Evolutionary conservation across 805 yeast genomes (phyloP).

Genomic region (Helenozyma rhizophorensis): DNA sequence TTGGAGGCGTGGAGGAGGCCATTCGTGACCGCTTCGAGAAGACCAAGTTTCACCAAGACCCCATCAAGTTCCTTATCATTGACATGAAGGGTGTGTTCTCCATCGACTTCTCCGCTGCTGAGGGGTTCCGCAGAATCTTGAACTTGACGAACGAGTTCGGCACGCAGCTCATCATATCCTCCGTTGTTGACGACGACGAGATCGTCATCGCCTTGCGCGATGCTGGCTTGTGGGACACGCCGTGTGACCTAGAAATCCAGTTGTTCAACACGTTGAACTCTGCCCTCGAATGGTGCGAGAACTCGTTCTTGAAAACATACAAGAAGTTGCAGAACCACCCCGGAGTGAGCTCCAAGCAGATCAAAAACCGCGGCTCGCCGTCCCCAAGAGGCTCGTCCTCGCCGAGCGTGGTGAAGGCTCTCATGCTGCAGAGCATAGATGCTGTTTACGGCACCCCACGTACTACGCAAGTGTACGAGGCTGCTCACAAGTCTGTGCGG

Average conservation of each 20-base stretch:
- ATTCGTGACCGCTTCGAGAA: slow-evolving; percentile 64
- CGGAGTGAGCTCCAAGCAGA: slow-evolving; percentile 6
- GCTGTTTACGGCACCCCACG: slow-evolving; percentile 46
- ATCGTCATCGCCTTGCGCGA: slow-evolving; percentile 72
- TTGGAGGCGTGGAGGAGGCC: slow-evolving; percentile 80
- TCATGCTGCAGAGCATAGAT: slow-evolving; percentile 21
- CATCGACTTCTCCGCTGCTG: slow-evolving; percentile 93
- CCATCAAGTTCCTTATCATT: slow-evolving; percentile 74
- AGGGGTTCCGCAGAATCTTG: slow-evolving; percentile 84
- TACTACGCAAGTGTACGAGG: slow-evolving; percentile 47
- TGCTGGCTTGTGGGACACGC: slow-evolving; percentile 66
- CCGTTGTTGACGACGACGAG: slow-evolving; percentile 63
- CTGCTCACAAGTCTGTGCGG: slow-evolving; percentile 43
- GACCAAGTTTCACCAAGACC: slow-evolving; percentile 44
- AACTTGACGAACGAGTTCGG: slow-evolving; percentile 66
- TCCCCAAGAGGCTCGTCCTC: slow-evolving; percentile 2
- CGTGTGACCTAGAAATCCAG: slow-evolving; percentile 42
- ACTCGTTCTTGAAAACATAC: slow-evolving; percentile 70
- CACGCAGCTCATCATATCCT: slow-evolving; percentile 72
- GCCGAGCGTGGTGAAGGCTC: slow-evolving; percentile 5
- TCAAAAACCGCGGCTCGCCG: slow-evolving; percentile 6
- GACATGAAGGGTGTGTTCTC: slow-evolving; percentile 81
- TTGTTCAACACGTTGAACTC: slow-evolving; percentile 77
- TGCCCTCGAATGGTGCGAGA: slow-evolving; percentile 96
- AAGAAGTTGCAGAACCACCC: slow-evolving; percentile 30